A percentile compares a stretch with the other conserved stretches of the same genome.
Conservation (phyloP, 441 rosid species). For the Jatropha podagrica region DNA sequence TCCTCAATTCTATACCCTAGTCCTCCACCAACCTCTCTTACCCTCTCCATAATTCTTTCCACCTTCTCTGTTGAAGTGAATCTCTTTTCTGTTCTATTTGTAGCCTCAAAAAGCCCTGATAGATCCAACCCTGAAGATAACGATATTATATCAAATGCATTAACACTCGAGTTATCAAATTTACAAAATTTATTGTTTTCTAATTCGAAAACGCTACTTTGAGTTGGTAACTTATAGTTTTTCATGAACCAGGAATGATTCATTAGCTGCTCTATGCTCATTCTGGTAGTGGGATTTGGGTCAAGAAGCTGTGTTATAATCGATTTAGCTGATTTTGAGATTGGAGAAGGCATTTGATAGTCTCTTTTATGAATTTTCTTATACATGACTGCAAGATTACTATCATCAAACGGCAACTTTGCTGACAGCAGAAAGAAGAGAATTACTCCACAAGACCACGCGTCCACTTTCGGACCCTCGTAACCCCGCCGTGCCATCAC, state of each 20-base stretch:
- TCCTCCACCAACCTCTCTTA: slow-evolving; percentile 55
- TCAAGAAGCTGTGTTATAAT: slow-evolving; percentile 62
- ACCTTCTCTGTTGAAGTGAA: slow-evolving; percentile 55
- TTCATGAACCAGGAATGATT: slow-evolving; percentile 54
- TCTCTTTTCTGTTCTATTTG: slow-evolving; percentile 49
- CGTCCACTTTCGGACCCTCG: slow-evolving; percentile 77
- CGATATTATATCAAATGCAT: slow-evolving; percentile 75
- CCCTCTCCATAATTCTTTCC: slow-evolving; percentile 56
- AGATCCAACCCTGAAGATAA: slow-evolving; percentile 74
- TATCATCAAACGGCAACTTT: slow-evolving; percentile 63
- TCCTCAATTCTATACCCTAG: slow-evolving; percentile 64
- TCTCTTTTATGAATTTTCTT: slow-evolving; percentile 52
- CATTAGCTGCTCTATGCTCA: slow-evolving; percentile 52
- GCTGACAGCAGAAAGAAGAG: slow-evolving; percentile 60
- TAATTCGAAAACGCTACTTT: slow-evolving; percentile 25
- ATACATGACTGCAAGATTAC: slow-evolving; percentile 52
- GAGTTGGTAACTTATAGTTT: slow-evolving; percentile 29
- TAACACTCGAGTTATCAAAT: slow-evolving; percentile 26
- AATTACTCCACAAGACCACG: slow-evolving; percentile 95
- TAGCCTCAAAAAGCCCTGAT: slow-evolving; percentile 69
- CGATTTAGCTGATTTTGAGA: slow-evolving; percentile 55
- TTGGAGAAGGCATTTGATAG: slow-evolving; percentile 54
- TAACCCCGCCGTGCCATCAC: slow-evolving; percentile 57
- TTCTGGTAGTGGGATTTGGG: slow-evolving; percentile 68
- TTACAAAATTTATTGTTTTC: neutral